These are phyloP conservation scores for Vanrija humicola DNA, from an alignment of 1,284 basidiomycete genomes.

Conservation along the genomic window DNA sequence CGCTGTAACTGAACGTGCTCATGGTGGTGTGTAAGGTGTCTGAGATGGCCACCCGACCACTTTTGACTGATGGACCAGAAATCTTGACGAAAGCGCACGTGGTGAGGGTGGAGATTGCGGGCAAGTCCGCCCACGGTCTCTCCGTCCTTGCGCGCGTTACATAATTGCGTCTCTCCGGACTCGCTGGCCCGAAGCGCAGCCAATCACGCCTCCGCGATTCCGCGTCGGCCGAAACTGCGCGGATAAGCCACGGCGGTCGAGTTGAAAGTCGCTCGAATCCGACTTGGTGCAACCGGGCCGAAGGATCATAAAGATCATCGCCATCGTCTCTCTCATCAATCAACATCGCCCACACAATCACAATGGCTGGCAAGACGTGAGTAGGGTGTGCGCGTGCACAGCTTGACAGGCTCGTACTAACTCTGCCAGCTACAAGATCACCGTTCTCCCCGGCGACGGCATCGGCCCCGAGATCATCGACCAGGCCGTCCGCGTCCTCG, in stretches of 20 bases:
- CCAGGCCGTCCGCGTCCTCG: constrained; percentile 83
- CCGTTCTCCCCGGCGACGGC: constrained; percentile 90
- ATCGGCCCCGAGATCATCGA: constrained; percentile 93
- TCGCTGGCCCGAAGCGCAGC: too few species aligned
- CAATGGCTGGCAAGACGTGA: constrained; percentile 22
- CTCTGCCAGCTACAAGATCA: constrained; percentile 63
- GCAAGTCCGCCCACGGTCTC: background rate
- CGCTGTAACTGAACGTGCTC: constrained; percentile 14
- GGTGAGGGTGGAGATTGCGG: background rate
- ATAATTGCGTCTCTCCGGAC: too few species aligned
- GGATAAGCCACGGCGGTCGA: too few species aligned
- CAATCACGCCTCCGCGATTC: too few species aligned
- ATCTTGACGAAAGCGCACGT: constrained; percentile 1
- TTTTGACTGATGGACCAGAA: background rate
- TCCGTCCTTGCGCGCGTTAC: too few species aligned
- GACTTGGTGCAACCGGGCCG: background rate
- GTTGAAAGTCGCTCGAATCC: background rate
- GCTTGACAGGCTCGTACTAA: background rate
- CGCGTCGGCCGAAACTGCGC: too few species aligned
- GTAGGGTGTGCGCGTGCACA: background rate
- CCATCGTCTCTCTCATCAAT: background rate
- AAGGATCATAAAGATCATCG: background rate
- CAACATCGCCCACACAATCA: background rate
- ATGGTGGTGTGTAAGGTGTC: constrained; percentile 4
- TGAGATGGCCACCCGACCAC: background rate